Evolutionary conservation across 257 asterid species (phyloP).

Genomic region (Sherardia arvensis): DNA sequence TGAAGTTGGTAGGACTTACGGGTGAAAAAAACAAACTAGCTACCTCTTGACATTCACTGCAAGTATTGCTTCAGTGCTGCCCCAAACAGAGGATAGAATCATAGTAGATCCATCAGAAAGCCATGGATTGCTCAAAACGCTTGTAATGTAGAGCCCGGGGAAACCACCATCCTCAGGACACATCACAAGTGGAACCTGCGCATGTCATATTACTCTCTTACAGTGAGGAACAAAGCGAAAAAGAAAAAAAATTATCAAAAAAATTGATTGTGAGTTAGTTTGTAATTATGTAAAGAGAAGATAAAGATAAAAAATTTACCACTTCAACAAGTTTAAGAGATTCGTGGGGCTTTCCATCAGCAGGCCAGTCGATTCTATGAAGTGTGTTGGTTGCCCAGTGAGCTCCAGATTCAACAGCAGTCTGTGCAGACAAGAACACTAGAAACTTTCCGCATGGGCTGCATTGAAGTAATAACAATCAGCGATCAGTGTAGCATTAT

Average conservation of each 20-base stretch:
- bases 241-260: too few relatives aligned
- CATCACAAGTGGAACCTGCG: constrained; percentile 72
- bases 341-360: constrained; percentile 37
- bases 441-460: constrained; percentile 82
- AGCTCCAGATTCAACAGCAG: constrained; percentile 74
- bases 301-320: constrained; percentile 36
- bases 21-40: constrained; percentile 7
- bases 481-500: background rate
- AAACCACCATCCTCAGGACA: constrained; percentile 73
- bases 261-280: too few relatives aligned
- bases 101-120: constrained; percentile 80
- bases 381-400: constrained; percentile 83
- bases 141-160: constrained; percentile 71
- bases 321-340: constrained; percentile 46
- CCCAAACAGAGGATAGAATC: constrained; percentile 75
- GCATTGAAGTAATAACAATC: constrained; percentile 20
- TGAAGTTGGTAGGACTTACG: background rate
- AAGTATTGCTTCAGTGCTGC: constrained; percentile 56
- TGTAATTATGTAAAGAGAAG: background rate
- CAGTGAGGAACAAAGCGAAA: background rate
- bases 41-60: constrained; percentile 68
- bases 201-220: constrained; percentile 9
- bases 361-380: constrained; percentile 76
- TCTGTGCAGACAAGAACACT: constrained; percentile 62
- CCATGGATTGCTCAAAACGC: constrained; percentile 58